These are phyloP conservation scores for Aristolochia fimbriata DNA, from an alignment of 164 flowering plant species.

Conservation along the genomic window DNA sequence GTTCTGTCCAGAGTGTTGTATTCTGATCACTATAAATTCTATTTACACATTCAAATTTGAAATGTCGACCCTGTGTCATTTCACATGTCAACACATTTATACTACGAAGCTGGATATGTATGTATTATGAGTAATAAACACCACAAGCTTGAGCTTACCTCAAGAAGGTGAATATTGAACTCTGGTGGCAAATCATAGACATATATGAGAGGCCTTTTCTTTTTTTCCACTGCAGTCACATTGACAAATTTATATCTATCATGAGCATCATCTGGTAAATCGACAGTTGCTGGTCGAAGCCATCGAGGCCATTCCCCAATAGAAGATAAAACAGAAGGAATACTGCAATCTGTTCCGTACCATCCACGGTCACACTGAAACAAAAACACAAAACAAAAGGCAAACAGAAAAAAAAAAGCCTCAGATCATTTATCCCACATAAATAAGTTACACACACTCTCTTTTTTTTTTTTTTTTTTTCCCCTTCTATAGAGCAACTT, in stretches of 20 bases:
- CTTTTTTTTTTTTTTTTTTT: no score
- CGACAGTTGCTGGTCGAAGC: slow-evolving; percentile 79
- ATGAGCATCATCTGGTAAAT: slow-evolving; percentile 36
- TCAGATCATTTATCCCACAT: no score
- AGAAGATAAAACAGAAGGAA: slow-evolving; percentile 67
- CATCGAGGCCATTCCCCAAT: slow-evolving; percentile 79
- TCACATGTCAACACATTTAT: background rate
- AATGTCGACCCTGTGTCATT: slow-evolving; percentile 81
- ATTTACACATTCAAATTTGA: slow-evolving; percentile 79
- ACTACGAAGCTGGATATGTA: background rate
- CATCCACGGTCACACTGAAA: slow-evolving; percentile 76
- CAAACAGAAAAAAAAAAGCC: background rate
- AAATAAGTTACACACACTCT: no score
- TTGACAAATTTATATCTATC: slow-evolving; percentile 19
- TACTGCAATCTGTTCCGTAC: slow-evolving; percentile 93
- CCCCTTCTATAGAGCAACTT: no score
- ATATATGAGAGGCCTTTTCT: slow-evolving; percentile 88
- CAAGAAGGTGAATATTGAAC: slow-evolving; percentile 83
- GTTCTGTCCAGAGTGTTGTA: slow-evolving; percentile 84
- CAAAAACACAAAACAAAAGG: background rate
- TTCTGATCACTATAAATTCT: slow-evolving; percentile 66
- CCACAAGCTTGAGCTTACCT: slow-evolving; percentile 39
- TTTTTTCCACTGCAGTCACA: slow-evolving; percentile 56
- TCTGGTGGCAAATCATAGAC: slow-evolving; percentile 92
- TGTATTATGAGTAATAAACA: background rate